These are phyloP conservation scores for Thalassiosira exigua DNA, from an alignment of 352 stramenopile genomes.

Conservation along the genomic window DNA sequence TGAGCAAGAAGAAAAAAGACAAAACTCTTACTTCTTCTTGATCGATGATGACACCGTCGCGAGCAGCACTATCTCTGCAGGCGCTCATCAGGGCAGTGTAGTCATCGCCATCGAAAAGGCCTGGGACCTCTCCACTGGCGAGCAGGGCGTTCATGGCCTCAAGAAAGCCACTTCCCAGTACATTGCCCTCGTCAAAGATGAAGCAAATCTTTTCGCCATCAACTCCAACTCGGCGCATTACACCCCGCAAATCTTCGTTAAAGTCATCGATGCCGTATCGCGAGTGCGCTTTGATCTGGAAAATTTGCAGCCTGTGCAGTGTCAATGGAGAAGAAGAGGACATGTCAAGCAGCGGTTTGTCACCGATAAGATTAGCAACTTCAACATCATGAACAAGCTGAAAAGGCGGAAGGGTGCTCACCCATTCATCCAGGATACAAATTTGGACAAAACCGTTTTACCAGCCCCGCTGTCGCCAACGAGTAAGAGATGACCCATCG, in stretches of 20 bases:
- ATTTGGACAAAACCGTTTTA: neutral
- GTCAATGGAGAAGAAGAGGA: neutral
- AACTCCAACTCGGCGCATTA: conserved; percentile 97
- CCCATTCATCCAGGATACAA: too few species aligned
- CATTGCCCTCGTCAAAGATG: conserved; percentile 99
- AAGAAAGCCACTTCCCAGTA: conserved; percentile 97
- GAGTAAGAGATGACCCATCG: conserved; percentile 97
- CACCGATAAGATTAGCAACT: neutral
- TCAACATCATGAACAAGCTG: too few species aligned
- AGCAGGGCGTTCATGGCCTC: conserved; percentile 99
- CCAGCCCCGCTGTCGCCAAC: conserved; percentile 97
- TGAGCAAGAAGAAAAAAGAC: too few species aligned
- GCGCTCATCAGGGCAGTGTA: conserved; percentile 92
- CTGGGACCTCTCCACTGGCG: conserved; percentile 98
- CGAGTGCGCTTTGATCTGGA: conserved; percentile 99
- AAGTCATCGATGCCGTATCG: conserved; percentile 99
- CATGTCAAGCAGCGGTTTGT: too few species aligned
- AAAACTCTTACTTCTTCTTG: too few species aligned
- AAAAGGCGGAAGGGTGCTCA: too few species aligned
- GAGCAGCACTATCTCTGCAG: conserved; percentile 86
- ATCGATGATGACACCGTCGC: conserved; percentile 83
- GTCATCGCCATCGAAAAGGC: conserved; percentile 99
- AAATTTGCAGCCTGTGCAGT: conserved; percentile 99
- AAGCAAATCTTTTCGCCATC: conserved; percentile 99
- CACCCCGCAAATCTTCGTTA: conserved; percentile 97